These are phyloP conservation scores for Xylariaceae sp. DNA, from an alignment of 2,329 filamentous ascomycete genomes.

Conservation along the genomic window DNA sequence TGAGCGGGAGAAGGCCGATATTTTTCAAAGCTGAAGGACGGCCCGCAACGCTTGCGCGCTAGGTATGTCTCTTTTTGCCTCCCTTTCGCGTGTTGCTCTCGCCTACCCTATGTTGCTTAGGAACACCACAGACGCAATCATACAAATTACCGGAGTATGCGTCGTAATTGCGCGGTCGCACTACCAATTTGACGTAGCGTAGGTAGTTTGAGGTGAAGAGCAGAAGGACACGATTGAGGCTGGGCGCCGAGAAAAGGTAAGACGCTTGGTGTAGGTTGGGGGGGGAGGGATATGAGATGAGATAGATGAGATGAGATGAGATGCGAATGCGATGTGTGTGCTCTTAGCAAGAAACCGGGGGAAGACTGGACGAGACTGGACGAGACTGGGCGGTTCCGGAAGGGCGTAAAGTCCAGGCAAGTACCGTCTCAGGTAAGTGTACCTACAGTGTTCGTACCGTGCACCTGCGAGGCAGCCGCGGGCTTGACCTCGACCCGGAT, in stretches of 20 bases:
- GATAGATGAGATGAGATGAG: too few species aligned
- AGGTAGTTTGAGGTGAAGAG: slow-evolving; percentile 11
- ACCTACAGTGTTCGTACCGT: too few species aligned
- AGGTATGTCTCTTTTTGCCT: background rate
- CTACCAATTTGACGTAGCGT: slow-evolving; percentile 11
- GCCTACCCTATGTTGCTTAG: background rate
- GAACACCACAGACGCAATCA: background rate
- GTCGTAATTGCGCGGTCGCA: background rate
- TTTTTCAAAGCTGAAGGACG: background rate
- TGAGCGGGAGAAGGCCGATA: background rate
- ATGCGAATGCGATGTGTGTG: too few species aligned
- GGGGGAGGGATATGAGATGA: too few species aligned
- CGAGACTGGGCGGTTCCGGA: slow-evolving; percentile 5
- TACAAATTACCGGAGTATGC: background rate
- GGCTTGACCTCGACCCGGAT: too few species aligned
- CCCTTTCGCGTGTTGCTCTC: background rate
- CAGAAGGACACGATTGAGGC: slow-evolving; percentile 30
- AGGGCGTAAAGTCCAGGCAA: background rate
- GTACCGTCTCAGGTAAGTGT: too few species aligned
- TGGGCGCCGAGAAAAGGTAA: slow-evolving; percentile 39
- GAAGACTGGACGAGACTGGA: slow-evolving; percentile 3
- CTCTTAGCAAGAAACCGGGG: background rate
- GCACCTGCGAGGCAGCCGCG: too few species aligned
- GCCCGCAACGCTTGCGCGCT: background rate
- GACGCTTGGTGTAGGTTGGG: slow-evolving; percentile 20